Evolutionary conservation across 2,329 filamentous ascomycete genomes (phyloP), one percentile per base, ranked within the genome.

Genomic region (Talaromyces sp.): DNA sequence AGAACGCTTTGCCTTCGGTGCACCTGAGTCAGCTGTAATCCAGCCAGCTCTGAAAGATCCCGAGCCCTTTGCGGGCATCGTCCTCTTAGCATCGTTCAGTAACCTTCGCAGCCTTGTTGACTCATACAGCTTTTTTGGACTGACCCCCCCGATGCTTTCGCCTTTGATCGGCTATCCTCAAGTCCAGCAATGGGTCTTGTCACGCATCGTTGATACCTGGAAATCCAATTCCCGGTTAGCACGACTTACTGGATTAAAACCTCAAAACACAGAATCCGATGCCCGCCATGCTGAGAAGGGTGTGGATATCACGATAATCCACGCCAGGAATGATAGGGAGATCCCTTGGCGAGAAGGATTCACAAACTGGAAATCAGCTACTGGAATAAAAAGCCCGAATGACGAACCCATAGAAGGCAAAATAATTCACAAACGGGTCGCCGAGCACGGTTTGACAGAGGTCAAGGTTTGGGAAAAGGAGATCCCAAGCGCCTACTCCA

Each of bases 11-110:
- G 83, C 85, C n/a, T 76, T 77, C 57, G 72, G 74, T 14, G 72
- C 73, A 2, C 62, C 71, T 0, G 67, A 76, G 47, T 73, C 75
- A 3, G 63, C 60, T 18, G 68, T 67, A 2, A 70, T 70, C 27
- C 72, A 80, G 57, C 77, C 80, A 59, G 83, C 81, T 4, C 65
- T 74, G 47, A 69, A 73, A 31, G 65, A 75, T 34, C 70, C 73
- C 0, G 79, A 87, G 52, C 86, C 89, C 31, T 96, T 96, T 69
- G 92, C 91, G 0, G 90, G 90, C 16, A 81, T 96, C 2, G 80
- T 97, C 27, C 83, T 97, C 12, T 85, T 96, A 4, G 88, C 92
- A 0, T 87, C 88, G 0, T 97, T 97, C 79, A 89, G 87, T 57
- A 88, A 86, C 63, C 76, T 97, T 5, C 85, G 89, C 0, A 84